phyloP scores from a whole-genome alignment of 345 rosid species.

The Camelina laxa region DNA sequence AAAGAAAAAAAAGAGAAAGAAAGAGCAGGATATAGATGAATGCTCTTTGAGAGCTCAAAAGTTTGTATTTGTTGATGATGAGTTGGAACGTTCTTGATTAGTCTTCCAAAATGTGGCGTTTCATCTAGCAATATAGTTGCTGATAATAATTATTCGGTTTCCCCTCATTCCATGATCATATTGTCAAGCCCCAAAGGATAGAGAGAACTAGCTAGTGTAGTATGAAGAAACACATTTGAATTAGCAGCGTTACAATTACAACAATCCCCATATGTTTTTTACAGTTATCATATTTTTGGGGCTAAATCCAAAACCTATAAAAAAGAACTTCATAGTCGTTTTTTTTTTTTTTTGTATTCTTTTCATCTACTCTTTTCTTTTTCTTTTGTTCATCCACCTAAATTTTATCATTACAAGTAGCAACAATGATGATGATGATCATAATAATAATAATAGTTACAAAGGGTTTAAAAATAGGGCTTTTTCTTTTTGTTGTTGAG shows the following conservation, averaged over 20 bases:
- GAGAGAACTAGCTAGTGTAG: too few relatives aligned
- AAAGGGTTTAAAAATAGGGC: conserved; percentile 45
- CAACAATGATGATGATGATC: conserved; percentile 21
- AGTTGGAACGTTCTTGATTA: too few relatives aligned
- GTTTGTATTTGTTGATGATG: too few relatives aligned
- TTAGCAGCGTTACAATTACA: conserved; percentile 12
- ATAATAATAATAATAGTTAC: conserved; percentile 43
- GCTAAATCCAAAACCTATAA: conserved; percentile 20
- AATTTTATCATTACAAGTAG: conserved; percentile 33
- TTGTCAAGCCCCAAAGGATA: too few relatives aligned
- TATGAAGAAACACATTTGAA: too few relatives aligned
- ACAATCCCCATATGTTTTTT: conserved; percentile 32
- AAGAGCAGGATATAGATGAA: too few relatives aligned
- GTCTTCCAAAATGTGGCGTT: too few relatives aligned
- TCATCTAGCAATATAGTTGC: too few relatives aligned
- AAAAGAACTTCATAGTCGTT: neutral
- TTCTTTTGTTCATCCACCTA: conserved; percentile 36
- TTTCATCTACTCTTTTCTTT: conserved; percentile 7
- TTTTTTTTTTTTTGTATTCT: conserved; percentile 4
- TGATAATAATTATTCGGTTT: too few relatives aligned
- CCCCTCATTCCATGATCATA: too few relatives aligned
- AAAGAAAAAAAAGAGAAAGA: too few relatives aligned
- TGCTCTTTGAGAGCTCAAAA: too few relatives aligned
- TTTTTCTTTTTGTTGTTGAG: conserved; percentile 54
- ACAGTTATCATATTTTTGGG: conserved; percentile 39